Evolutionary conservation across 495 filamentous ascomycete genomes (phyloP), one percentile per base, ranked within the genome.

Genomic region (Sabuloglossum arenarium): DNA sequence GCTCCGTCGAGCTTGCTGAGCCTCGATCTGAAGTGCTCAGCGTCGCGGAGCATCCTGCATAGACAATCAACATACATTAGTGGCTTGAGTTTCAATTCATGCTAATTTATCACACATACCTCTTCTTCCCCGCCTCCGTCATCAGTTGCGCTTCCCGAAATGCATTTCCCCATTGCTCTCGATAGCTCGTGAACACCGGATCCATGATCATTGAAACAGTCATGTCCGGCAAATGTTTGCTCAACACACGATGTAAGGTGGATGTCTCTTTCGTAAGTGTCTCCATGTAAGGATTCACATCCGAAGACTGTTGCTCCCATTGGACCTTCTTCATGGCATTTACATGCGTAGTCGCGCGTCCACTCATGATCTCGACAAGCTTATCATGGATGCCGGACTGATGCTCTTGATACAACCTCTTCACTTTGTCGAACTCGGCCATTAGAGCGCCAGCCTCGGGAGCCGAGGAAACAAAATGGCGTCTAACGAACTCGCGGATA

Each of bases 331-430:
- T 85, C 71, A 99, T 80, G 19, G 78, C 76, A 57, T 76, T 82
- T 23, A 87, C 79, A 61, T 86, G 87, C 0, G 78, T 69, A 1
- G 76, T 68, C 6, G 84, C 84, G 0, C 91, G 79, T 12, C 79
- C 80, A 50, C 80, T 81, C 89, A 97, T 96, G 58, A 99, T 97
- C 57, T 94, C 88, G 16, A 95, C 84, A 0, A 99, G 72, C 64
- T 99, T 99, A 54, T 94, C 88, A 62, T 94, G 86, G 56, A 97
- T 97, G 59, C 79, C 86, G 31, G 79, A 79, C 64, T 96, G 91
- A 65, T 97, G 91, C 62, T 99, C 91, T 62, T 94, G 86, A 61
- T 83, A 90, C 6, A 86, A 73, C 37, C 91, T 78, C 60, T 84
- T 83, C 55, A 94, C 81, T 71, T 88, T 95, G 68, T 97, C 91